These are phyloP conservation scores for Penicillium roqueforti DNA, from an alignment of 495 filamentous ascomycete species.

Conservation along the genomic window DNA sequence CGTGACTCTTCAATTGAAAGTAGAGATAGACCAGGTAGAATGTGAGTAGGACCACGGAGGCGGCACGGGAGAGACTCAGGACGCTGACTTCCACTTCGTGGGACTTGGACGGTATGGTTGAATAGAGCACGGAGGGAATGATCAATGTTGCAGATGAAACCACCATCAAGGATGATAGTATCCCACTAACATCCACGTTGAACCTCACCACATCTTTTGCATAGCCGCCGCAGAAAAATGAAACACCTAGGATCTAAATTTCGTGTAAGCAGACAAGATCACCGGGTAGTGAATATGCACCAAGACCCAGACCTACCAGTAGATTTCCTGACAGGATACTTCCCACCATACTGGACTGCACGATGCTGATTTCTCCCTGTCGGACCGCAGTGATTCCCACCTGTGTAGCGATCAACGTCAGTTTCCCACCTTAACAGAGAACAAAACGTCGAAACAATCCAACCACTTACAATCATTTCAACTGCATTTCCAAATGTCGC, in stretches of 20 bases:
- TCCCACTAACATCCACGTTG: constrained; percentile 18
- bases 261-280: neutral
- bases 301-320: constrained; percentile 7
- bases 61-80: constrained; percentile 22
- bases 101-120: constrained; percentile 16
- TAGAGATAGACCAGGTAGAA: constrained; percentile 69
- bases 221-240: constrained; percentile 20
- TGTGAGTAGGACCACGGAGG: constrained; percentile 52
- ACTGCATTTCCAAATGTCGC: constrained; percentile 29
- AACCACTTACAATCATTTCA: constrained; percentile 24
- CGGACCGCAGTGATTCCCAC: constrained; percentile 25
- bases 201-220: constrained; percentile 17
- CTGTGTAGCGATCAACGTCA: constrained; percentile 5
- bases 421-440: neutral
- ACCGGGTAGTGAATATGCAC: neutral
- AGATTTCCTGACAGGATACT: constrained; percentile 29
- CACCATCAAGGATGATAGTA: constrained; percentile 28
- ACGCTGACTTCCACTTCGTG: constrained; percentile 47
- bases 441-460: neutral
- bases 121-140: constrained; percentile 25
- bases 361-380: constrained; percentile 22
- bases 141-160: constrained; percentile 21
- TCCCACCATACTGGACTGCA: constrained; percentile 27
- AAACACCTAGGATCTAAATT: constrained; percentile 21
- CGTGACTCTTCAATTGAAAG: constrained; percentile 39